Evolutionary conservation across 1,139 yeast genomes (phyloP), one percentile per base, ranked within the genome.

Genomic region (Suhomyces panamericanus): DNA sequence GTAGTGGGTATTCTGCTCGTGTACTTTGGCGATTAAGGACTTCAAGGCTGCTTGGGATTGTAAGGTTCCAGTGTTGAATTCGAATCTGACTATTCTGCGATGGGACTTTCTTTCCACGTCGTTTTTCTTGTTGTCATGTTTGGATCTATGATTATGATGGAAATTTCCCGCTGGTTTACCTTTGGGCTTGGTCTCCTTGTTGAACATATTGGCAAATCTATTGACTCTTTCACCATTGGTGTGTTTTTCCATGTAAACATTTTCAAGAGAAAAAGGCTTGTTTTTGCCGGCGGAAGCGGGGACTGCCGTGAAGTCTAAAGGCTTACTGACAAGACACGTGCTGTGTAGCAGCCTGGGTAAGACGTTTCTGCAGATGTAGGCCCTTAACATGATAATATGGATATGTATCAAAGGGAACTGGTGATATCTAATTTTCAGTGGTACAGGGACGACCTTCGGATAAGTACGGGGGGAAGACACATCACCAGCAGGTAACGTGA

Each of bases 31-130:
- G 13, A 73, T 64, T 20, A 70, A 43, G 10, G 60, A 53, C 42
- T 60, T 60, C 12, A 72, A 46, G 1, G 77, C 77, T 29, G 53
- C 52, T 48, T 64, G 64, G 1, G 63, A 59, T 40, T 55, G 59
- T 13, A 53, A 49, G 3, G 63, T 55, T 6, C 64, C 64, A 1
- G 61, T 48, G 9, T 40, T 46, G 43, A 59, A 48, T 26, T 55
- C 56, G 35, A 60, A 59, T 15, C 53, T 39, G 3, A 45, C 46
- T 16, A 42, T 38, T 35, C 50, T 46, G 32, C 49, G 36, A 20
- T 44, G 49, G 6, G 50, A 42, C 29, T 44, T 46, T 35, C 49
- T 39, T 17, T 47, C 44, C 31, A 35, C 22, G 14, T 42, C 44
- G 15, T 30, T 16, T 31, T 35, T 36, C 32, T 41, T 32, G 29